These are phyloP conservation scores for Calophaca sinica DNA, from an alignment of 306 rosid species.

Conservation along the genomic window DNA sequence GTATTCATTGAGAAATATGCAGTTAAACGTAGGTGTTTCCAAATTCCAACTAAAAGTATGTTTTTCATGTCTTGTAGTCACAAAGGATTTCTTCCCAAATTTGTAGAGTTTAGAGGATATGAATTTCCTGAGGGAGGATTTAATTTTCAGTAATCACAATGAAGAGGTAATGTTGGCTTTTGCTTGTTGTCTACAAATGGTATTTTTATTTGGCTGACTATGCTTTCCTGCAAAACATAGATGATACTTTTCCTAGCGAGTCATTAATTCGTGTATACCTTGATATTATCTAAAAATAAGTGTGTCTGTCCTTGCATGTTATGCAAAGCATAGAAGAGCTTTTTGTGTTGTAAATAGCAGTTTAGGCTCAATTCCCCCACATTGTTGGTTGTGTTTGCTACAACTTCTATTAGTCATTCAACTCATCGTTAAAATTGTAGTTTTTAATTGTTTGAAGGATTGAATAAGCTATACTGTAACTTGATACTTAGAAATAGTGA, in stretches of 20 bases:
- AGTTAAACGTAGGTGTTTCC: constrained; percentile 1
- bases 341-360: neutral
- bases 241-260: constrained; percentile 2
- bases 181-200: constrained; percentile 9
- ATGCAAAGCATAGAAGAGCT: constrained; percentile 6
- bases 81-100: constrained; percentile 80
- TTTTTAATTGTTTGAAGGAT: neutral
- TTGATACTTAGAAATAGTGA: neutral
- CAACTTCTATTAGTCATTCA: neutral
- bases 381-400: neutral
- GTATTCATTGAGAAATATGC: constrained; percentile 15
- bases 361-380: constrained; percentile 4
- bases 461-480: neutral
- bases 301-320: neutral
- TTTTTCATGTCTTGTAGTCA: constrained; percentile 64
- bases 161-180: constrained; percentile 71
- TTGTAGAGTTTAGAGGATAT: constrained; percentile 78
- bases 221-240: constrained; percentile 14
- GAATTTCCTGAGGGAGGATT: constrained; percentile 87
- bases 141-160: constrained; percentile 84
- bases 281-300: neutral
- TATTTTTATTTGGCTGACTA: constrained; percentile 32
- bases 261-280: neutral
- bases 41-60: neutral
- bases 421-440: constrained; percentile 4